Conservation (phyloP, 345 rosid species). For the Camelina sativa region DNA sequence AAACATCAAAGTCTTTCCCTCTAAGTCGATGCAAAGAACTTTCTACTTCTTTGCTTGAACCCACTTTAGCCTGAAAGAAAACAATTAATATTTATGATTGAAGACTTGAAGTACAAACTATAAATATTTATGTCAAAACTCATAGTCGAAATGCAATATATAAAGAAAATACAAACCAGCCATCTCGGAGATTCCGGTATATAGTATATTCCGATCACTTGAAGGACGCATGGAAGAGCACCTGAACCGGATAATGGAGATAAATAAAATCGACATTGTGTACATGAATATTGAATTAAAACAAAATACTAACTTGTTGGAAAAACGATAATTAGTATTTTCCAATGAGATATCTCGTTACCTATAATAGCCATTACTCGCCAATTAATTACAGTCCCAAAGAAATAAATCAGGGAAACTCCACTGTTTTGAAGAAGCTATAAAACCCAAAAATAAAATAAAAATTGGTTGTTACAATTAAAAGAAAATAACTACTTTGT, state of each 20-base stretch:
- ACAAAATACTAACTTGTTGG: slow-evolving; percentile 19
- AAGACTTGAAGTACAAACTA: background rate
- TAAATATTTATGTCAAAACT: background rate
- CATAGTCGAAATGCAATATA: background rate
- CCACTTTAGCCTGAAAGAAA: slow-evolving; percentile 50
- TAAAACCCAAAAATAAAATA: background rate
- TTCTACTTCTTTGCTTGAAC: slow-evolving; percentile 50
- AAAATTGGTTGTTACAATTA: background rate
- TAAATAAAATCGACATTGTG: slow-evolving; percentile 2
- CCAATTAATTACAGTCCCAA: slow-evolving; percentile 46
- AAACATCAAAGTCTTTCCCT: slow-evolving; percentile 48
- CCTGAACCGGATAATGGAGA: slow-evolving; percentile 19
- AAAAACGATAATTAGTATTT: background rate
- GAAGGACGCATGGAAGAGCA: slow-evolving; percentile 46
- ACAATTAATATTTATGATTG: background rate
- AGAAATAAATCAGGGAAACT: slow-evolving; percentile 38
- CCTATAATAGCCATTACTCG: slow-evolving; percentile 44
- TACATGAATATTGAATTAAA: slow-evolving; percentile 41
- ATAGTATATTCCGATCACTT: slow-evolving; percentile 46
- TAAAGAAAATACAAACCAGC: slow-evolving; percentile 45
- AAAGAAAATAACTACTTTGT: background rate
- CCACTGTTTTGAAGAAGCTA: slow-evolving; percentile 43
- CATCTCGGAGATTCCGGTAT: slow-evolving; percentile 66
- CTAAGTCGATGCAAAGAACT: slow-evolving; percentile 50
- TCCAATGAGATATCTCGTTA: slow-evolving; percentile 20